phyloP scores from a whole-genome alignment of 2,329 filamentous ascomycete genomes.

The Neonectria hederae region DNA sequence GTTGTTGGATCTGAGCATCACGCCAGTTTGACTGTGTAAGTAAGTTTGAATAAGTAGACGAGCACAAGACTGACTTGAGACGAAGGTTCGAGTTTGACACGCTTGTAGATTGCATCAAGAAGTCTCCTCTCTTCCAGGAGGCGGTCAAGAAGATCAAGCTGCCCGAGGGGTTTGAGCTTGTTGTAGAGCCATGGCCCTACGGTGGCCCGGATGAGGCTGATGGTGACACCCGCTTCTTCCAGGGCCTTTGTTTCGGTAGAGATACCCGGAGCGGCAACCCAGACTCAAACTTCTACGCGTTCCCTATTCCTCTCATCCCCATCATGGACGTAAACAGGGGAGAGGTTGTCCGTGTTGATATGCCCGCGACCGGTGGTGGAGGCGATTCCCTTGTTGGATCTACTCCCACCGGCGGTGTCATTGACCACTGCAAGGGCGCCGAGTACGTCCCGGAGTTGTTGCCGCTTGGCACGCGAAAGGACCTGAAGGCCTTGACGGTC shows the following conservation, averaged over 20 bases:
- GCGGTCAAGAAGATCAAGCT: slow-evolving; percentile 44
- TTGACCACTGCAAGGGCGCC: slow-evolving; percentile 46
- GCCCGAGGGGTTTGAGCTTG: slow-evolving; percentile 43
- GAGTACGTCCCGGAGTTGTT: slow-evolving; percentile 56
- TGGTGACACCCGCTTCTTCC: slow-evolving; percentile 46
- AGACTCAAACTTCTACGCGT: slow-evolving; percentile 66
- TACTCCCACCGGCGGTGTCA: slow-evolving; percentile 26
- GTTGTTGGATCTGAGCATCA: slow-evolving; percentile 43
- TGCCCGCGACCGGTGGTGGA: slow-evolving; percentile 47
- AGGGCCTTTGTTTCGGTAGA: slow-evolving; percentile 46
- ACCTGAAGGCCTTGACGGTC: slow-evolving; percentile 67
- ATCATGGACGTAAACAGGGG: slow-evolving; percentile 48
- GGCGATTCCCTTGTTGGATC: slow-evolving; percentile 38
- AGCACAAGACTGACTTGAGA: neutral
- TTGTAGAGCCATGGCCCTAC: slow-evolving; percentile 49
- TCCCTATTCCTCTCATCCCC: slow-evolving; percentile 60
- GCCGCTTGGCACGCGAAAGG: slow-evolving; percentile 53
- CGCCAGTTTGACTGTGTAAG: slow-evolving; percentile 45
- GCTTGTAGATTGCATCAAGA: slow-evolving; percentile 43
- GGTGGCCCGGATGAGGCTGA: slow-evolving; percentile 44
- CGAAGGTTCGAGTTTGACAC: slow-evolving; percentile 48
- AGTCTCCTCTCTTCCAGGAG: slow-evolving; percentile 45
- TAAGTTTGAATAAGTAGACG: neutral
- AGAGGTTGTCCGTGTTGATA: slow-evolving; percentile 47
- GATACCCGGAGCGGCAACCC: slow-evolving; percentile 48